These are phyloP conservation scores for Suillus subluteus DNA, from an alignment of 768 basidiomycete species.

Conservation along the genomic window DNA sequence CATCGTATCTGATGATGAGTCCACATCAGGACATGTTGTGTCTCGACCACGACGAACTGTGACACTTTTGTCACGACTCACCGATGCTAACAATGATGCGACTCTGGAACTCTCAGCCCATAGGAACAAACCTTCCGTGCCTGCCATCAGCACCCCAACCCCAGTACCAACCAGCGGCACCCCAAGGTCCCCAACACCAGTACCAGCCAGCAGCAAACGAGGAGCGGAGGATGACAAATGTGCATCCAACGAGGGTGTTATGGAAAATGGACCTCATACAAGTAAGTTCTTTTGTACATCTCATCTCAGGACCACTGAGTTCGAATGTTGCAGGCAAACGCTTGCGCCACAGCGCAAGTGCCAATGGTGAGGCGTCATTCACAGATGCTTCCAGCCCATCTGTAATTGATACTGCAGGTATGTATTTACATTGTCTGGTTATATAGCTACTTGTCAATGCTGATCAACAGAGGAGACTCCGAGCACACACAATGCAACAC, in stretches of 20 bases:
- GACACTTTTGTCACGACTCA: not conserved
- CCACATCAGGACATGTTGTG: not conserved
- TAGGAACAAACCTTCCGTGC: not conserved
- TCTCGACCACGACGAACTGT: too few species aligned
- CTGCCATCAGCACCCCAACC: not conserved
- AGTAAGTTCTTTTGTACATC: not conserved
- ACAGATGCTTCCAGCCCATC: not conserved
- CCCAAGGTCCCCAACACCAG: not conserved
- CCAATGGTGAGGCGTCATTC: not conserved
- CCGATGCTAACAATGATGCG: not conserved
- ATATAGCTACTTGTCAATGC: slow-evolving; percentile 1
- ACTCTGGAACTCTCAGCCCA: not conserved
- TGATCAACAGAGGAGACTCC: not conserved
- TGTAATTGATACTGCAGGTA: not conserved
- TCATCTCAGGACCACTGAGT: not conserved
- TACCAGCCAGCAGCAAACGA: not conserved
- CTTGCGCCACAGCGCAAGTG: not conserved
- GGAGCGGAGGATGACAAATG: not conserved
- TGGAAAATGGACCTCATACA: not conserved
- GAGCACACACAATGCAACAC: not conserved
- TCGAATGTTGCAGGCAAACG: not conserved
- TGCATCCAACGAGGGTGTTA: not conserved
- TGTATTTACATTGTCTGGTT: not conserved
- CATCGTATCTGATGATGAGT: not conserved
- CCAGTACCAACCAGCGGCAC: not conserved